Conservation (phyloP, 2,329 filamentous ascomycete species). For the Penicillium psychrosexuale region DNA sequence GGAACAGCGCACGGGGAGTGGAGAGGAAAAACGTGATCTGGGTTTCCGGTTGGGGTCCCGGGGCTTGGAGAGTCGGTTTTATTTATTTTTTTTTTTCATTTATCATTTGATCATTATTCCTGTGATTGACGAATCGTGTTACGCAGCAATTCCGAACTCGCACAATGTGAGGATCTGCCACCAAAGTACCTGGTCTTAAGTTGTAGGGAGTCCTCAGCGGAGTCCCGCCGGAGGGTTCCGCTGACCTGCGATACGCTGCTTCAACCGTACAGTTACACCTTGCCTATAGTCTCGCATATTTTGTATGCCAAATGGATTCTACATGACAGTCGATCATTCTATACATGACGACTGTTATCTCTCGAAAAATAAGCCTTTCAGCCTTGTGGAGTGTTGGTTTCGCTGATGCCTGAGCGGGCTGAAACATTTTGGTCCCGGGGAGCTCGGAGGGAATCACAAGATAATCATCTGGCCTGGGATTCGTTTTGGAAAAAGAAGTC, state of each 20-base stretch:
- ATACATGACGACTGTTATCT: neutral
- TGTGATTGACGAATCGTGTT: neutral
- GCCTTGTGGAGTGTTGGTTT: conserved; percentile 11
- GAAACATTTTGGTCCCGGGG: conserved; percentile 4
- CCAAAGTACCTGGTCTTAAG: neutral
- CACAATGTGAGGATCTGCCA: neutral
- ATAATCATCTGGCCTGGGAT: neutral
- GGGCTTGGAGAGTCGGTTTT: neutral
- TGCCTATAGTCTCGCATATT: neutral
- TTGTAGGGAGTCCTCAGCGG: conserved; percentile 9
- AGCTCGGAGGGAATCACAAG: neutral
- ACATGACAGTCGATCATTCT: neutral
- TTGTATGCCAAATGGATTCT: neutral
- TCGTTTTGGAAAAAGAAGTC: too few relatives aligned
- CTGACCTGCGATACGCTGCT: conserved; percentile 6
- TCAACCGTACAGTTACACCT: neutral
- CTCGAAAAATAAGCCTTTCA: conserved; percentile 17
- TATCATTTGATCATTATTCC: neutral
- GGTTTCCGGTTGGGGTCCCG: neutral
- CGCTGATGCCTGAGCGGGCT: conserved; percentile 15
- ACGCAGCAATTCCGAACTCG: neutral
- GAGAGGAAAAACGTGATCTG: conserved; percentile 13
- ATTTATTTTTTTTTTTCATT: neutral
- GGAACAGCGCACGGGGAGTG: conserved; percentile 11
- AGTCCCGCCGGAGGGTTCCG: conserved; percentile 22